Evolutionary conservation across 805 yeast genomes (phyloP), one percentile per base, ranked within the genome.

Genomic region (Candida andamanensis): DNA sequence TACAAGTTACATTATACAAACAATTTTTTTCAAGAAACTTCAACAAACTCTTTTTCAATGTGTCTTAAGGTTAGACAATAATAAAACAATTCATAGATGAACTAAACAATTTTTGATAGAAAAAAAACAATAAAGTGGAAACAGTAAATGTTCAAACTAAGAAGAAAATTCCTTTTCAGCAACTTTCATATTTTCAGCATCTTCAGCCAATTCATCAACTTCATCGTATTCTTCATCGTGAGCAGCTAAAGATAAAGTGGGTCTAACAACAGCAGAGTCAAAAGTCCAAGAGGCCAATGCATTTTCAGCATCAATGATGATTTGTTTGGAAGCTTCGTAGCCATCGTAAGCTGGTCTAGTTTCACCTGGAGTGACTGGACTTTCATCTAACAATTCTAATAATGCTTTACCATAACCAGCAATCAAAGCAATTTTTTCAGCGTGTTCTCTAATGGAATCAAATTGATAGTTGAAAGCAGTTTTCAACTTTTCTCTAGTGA

Each of bases 391-490:
- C 56, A 90, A 78, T 74, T 92, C 97, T 57, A 92, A 75, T 47
- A 90, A 70, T 27, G 96, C 96, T 74, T 90, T 90, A 70, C 97
- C 97, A 74, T 92, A 92, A 56, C 97, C 97, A 50, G 97, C 97
- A 69, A 90, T 90, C 50, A 92, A 73, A 32, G 97, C 97, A 49
- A 85, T 75, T 72, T 92, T 92, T 74, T 92, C 97, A 50, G 95
- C 77, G 63, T 81, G 80, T 71, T 90, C 98, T 63, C 95, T 84
- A 45, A 83, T 71, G 37, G 97, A 85, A 61, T 92, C 97, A 52
- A 90, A 90, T 68, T 90, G 96, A 69, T 90, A 89, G 72, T 84
- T 80, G 76, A 85, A 92, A 34, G 97, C 94, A 46, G 95, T 92
- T 81, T 92, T 92, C 60, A 90, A 74, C 73, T 89, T 89, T 70